Conservation (phyloP, 2,329 filamentous ascomycete genomes). For the Teratosphaeriaceae sp. region DNA sequence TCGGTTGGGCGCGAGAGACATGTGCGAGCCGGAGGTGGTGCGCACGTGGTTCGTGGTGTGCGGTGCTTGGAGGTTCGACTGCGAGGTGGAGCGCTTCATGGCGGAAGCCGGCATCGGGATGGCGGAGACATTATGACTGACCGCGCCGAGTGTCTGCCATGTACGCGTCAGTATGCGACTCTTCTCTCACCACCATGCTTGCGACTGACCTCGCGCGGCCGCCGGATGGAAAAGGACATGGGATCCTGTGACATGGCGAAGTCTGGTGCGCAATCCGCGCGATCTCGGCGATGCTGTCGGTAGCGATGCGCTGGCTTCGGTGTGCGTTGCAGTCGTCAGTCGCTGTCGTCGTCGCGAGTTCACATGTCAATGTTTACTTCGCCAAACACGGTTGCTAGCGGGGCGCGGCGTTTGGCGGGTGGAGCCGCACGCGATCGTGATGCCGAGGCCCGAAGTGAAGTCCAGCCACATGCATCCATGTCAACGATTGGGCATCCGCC, state of each 20-base stretch:
- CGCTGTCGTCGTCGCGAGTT: neutral
- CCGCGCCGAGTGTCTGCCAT: constrained; percentile 71
- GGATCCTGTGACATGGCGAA: constrained; percentile 72
- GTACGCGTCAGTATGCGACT: constrained; percentile 12
- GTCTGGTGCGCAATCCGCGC: neutral
- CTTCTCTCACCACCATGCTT: constrained; percentile 4
- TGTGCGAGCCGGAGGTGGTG: constrained; percentile 73
- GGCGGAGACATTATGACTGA: constrained; percentile 68
- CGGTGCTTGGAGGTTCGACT: constrained; percentile 57
- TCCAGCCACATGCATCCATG: no score
- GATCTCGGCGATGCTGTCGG: no score
- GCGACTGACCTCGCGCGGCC: constrained; percentile 73
- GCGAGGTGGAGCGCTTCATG: constrained; percentile 86
- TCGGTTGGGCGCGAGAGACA: constrained; percentile 76
- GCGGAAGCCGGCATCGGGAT: constrained; percentile 89
- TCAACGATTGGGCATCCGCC: no score
- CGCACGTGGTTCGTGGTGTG: constrained; percentile 69
- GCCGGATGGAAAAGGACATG: constrained; percentile 84
- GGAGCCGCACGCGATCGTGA: neutral
- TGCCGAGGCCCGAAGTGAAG: constrained; percentile 3
- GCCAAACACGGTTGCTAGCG: constrained; percentile 2
- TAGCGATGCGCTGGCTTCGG: no score
- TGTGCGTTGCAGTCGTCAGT: no score
- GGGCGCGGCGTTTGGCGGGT: neutral
- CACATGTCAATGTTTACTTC: neutral